phyloP scores from a whole-genome alignment of 2,329 filamentous ascomycete genomes.

The Huntiella moniliformis region DNA sequence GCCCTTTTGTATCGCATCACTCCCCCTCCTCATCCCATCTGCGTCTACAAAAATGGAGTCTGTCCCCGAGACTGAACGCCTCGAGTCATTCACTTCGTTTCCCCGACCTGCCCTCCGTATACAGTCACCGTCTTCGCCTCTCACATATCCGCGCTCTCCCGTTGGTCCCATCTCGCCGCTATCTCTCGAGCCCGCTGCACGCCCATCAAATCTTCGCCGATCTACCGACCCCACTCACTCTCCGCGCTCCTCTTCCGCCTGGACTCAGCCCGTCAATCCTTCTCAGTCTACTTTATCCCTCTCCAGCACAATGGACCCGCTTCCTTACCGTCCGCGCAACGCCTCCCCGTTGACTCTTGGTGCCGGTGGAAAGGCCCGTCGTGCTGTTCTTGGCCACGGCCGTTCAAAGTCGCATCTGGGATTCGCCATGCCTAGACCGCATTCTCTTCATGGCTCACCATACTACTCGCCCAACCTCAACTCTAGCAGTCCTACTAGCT shows the following conservation, averaged over 20 bases:
- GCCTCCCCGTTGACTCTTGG: constrained; percentile 35
- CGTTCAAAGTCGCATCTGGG: constrained; percentile 11
- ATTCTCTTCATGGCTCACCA: constrained; percentile 45
- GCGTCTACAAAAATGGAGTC: constrained; percentile 36
- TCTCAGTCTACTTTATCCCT: constrained; percentile 14
- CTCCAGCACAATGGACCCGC: constrained; percentile 16
- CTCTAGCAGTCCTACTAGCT: constrained; percentile 34
- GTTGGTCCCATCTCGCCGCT: constrained; percentile 15
- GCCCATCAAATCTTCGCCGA: constrained; percentile 35
- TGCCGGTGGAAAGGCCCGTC: background rate
- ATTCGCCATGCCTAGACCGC: constrained; percentile 41
- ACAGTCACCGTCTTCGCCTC: constrained; percentile 19
- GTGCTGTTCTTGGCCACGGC: constrained; percentile 3
- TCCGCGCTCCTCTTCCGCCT: constrained; percentile 27
- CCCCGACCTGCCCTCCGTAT: constrained; percentile 36
- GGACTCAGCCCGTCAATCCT: background rate
- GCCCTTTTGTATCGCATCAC: background rate
- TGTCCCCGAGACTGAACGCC: constrained; percentile 48
- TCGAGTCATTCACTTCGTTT: constrained; percentile 45
- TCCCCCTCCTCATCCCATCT: background rate
- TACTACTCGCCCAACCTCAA: constrained; percentile 34
- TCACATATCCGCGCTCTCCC: constrained; percentile 12
- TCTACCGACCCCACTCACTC: constrained; percentile 40
- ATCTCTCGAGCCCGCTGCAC: constrained; percentile 27
- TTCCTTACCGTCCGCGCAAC: constrained; percentile 39